A percentile compares a stretch with the other conserved stretches of the same genome.
Evolutionary conservation across 2,329 filamentous ascomycete genomes (phyloP).

Genomic region (Helotiales sp.): DNA sequence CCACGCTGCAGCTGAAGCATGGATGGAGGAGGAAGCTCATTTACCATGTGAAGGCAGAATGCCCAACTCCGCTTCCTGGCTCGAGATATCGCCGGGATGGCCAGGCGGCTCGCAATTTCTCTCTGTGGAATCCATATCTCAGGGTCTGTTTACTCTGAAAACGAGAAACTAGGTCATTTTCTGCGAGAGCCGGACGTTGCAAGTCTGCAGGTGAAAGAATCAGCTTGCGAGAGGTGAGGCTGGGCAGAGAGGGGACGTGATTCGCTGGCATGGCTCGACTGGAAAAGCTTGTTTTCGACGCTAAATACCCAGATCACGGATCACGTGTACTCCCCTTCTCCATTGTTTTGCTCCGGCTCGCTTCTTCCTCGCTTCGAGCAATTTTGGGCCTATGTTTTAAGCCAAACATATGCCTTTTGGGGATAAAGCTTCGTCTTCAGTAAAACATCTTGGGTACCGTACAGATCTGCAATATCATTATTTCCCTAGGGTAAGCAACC

Average conservation of each 20-base stretch:
- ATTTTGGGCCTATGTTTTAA: no score
- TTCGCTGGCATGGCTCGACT: slow-evolving; percentile 7
- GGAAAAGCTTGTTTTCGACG: slow-evolving; percentile 36
- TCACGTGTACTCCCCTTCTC: no score
- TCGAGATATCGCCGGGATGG: slow-evolving; percentile 35
- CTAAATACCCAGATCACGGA: no score
- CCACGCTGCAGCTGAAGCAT: background rate
- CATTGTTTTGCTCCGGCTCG: no score
- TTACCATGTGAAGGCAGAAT: slow-evolving; percentile 54
- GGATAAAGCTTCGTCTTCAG: no score
- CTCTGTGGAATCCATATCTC: slow-evolving; percentile 5
- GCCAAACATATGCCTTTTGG: no score
- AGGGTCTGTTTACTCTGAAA: background rate
- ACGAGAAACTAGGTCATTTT: slow-evolving; percentile 11
- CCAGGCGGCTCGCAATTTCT: slow-evolving; percentile 19
- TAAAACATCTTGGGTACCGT: no score
- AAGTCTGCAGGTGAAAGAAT: slow-evolving; percentile 2
- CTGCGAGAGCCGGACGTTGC: background rate
- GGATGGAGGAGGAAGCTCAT: slow-evolving; percentile 5
- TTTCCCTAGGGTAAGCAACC: no score
- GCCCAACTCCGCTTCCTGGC: slow-evolving; percentile 42
- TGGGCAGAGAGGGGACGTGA: slow-evolving; percentile 1
- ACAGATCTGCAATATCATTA: no score
- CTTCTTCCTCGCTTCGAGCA: no score
- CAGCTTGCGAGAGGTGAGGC: slow-evolving; percentile 18